Evolutionary conservation across 108 stramenopile species (phyloP), one percentile per base, ranked within the genome.

Genomic region (Nannochloropsis granulata): DNA sequence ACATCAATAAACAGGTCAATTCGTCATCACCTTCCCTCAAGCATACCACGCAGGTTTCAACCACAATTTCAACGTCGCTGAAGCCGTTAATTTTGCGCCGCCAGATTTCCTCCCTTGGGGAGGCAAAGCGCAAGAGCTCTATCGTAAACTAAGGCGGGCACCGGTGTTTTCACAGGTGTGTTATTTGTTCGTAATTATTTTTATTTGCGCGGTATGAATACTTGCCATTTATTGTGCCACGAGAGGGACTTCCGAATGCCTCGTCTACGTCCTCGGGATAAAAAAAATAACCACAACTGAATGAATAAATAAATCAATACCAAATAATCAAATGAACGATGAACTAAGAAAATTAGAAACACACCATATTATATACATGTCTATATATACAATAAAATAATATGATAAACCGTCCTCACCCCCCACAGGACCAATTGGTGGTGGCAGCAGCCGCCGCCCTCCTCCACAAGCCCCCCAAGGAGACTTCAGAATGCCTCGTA

Each of bases 21-120:
- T 94, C 87, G 94, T 99, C 80, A 92, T 99, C 43, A 99, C 98
- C 8, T 98, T 98, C 87, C 98, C 98, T 24, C 91, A 93, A 71
- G 92, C 97, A 3, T 99, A 95, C 86, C 98, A 99, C 87, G 94
- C 95, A 44, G 98, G 98, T 9, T 98, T 97, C 84, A 94, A 93
- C 86, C 83, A 93, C 79, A 97, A 97, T 8, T 95, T 97, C 11
- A 99, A 99, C 90, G 87, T 91, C 71, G 98, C 95, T 11, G 98
- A 99, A 88, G 98, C 98, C 12, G 91, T 92, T 12, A 92, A 91
- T 81, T 91, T 86, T 13, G 85, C 86, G 13, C 82, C 86, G 9
- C 86, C 86, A 24, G 86, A 86, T 34, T 86, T 82, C 82, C 79
- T 86, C 14, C 83, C 86, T 43, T 86, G 86, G 86, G 86, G 86